Conservation (phyloP, 2,329 filamentous ascomycete species). For the Penicillium brevicompactum region DNA sequence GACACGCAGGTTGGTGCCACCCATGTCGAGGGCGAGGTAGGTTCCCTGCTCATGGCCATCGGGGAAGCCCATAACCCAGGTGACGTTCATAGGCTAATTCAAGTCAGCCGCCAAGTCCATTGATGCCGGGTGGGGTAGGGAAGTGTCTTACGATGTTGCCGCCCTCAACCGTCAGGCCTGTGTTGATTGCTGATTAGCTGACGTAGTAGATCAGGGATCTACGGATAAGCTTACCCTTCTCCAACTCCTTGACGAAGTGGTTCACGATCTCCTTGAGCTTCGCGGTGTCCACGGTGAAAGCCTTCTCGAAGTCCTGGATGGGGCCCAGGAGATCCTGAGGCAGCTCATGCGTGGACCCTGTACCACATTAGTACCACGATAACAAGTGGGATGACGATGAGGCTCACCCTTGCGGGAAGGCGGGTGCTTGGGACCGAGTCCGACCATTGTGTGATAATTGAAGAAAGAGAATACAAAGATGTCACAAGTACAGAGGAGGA, state of each 20-base stretch:
- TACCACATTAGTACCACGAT: slow-evolving; percentile 4
- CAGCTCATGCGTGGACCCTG: slow-evolving; percentile 88
- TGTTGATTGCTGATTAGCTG: slow-evolving; percentile 10
- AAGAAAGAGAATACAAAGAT: background rate
- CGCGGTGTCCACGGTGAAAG: slow-evolving; percentile 74
- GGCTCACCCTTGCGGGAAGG: slow-evolving; percentile 74
- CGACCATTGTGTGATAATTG: slow-evolving; percentile 58
- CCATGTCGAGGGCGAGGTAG: slow-evolving; percentile 90
- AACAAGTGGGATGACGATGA: slow-evolving; percentile 14
- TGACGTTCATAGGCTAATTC: slow-evolving; percentile 89
- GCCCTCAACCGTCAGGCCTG: slow-evolving; percentile 81
- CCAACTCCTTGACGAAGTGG: slow-evolving; percentile 85
- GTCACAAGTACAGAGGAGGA: slow-evolving; percentile 1
- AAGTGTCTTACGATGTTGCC: slow-evolving; percentile 77
- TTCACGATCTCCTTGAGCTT: slow-evolving; percentile 89
- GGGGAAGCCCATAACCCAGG: slow-evolving; percentile 91
- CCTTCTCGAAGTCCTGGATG: slow-evolving; percentile 79
- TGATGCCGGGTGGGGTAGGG: background rate
- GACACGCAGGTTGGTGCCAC: slow-evolving; percentile 91
- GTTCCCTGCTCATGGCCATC: slow-evolving; percentile 85
- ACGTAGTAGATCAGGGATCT: background rate
- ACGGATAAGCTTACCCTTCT: slow-evolving; percentile 64
- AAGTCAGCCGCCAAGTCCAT: slow-evolving; percentile 22
- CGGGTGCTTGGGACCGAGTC: slow-evolving; percentile 63
- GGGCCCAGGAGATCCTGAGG: slow-evolving; percentile 80